Evolutionary conservation across 2,329 filamentous ascomycete species (phyloP).

Genomic region (Plenodomus tracheiphilus): DNA sequence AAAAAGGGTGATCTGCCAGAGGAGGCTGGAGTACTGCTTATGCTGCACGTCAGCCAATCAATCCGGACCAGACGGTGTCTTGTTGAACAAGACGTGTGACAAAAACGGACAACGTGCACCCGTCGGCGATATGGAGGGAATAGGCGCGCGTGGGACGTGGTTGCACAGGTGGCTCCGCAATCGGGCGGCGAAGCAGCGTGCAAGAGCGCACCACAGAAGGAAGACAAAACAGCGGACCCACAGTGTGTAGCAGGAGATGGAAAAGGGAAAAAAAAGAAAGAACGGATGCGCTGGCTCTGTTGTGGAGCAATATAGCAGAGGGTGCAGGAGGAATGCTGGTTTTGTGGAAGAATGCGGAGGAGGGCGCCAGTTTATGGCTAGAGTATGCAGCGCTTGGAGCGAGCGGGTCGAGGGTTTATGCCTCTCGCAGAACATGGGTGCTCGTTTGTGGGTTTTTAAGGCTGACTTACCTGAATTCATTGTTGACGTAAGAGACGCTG

Average conservation of each 20-base stretch:
- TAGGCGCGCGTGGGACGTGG: conserved; percentile 35
- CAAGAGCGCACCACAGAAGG: conserved; percentile 41
- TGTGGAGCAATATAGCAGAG: conserved; percentile 35
- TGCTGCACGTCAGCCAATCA: conserved; percentile 48
- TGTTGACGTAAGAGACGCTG: conserved; percentile 26
- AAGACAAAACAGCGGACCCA: conserved; percentile 30
- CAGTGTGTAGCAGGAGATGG: conserved; percentile 36
- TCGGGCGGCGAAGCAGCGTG: conserved; percentile 38
- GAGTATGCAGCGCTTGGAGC: conserved; percentile 29
- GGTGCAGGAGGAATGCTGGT: conserved; percentile 36
- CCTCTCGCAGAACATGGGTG: conserved; percentile 28
- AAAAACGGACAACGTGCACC: conserved; percentile 46
- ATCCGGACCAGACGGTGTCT: conserved; percentile 25
- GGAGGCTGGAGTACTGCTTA: conserved; percentile 50
- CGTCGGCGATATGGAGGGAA: conserved; percentile 25
- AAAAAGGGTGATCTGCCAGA: conserved; percentile 49
- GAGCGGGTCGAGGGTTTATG: conserved; percentile 28
- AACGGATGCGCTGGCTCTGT: conserved; percentile 26
- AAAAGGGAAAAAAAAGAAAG: conserved; percentile 14
- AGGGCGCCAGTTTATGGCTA: conserved; percentile 38
- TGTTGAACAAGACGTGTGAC: conserved; percentile 41
- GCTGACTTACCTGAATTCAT: conserved; percentile 48
- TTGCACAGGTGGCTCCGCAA: conserved; percentile 42
- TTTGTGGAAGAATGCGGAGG: conserved; percentile 43
- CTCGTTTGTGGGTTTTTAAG: conserved; percentile 28